phyloP scores from a whole-genome alignment of 805 yeast species.

The Debaryomyces prosopidis region DNA sequence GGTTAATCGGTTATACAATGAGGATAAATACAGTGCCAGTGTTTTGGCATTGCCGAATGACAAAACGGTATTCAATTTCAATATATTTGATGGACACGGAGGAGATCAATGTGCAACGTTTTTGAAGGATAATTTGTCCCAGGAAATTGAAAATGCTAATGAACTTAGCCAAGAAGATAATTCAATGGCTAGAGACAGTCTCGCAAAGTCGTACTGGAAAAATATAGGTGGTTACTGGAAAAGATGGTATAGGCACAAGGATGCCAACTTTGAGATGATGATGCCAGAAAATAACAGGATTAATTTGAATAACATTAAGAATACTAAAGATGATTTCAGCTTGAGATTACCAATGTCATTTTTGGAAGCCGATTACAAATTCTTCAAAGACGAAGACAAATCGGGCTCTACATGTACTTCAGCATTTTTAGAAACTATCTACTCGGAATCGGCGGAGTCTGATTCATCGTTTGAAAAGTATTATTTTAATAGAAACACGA shows the following conservation, averaged over 20 bases:
- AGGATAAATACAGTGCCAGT: conserved; percentile 73
- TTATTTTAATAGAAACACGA: conserved; percentile 66
- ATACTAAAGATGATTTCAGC: conserved; percentile 52
- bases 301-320: conserved; percentile 13
- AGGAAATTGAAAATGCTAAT: conserved; percentile 49
- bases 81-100: conserved; percentile 94
- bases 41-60: conserved; percentile 41
- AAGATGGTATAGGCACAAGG: conserved; percentile 58
- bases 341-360: conserved; percentile 64
- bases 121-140: conserved; percentile 53
- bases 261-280: conserved; percentile 29
- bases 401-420: conserved; percentile 79
- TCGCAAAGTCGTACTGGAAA: conserved; percentile 56
- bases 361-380: conserved; percentile 64
- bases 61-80: conserved; percentile 55
- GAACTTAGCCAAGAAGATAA: conserved; percentile 17
- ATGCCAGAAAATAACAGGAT: conserved; percentile 15
- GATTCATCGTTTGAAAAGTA: conserved; percentile 35
- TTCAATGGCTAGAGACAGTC: conserved; percentile 32
- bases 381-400: conserved; percentile 40
- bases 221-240: conserved; percentile 86
- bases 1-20: conserved; percentile 75
- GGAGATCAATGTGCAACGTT: conserved; percentile 73
- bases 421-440: conserved; percentile 53
- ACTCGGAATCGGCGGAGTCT: conserved; percentile 28